phyloP scores from a whole-genome alignment of 202 grass and related monocot species.

The Carex sylvatica region DNA sequence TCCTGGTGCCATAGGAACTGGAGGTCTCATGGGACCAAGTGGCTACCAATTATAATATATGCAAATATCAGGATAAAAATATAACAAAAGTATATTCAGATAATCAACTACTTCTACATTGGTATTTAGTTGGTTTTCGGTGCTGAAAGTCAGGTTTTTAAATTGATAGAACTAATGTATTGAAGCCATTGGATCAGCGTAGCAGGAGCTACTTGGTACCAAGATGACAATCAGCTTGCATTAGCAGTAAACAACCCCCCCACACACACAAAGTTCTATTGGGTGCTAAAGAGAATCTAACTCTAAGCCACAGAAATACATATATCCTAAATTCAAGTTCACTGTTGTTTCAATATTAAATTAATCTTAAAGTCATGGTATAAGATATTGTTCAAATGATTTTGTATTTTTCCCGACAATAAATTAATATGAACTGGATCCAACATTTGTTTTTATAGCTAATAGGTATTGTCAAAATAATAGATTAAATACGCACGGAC shows the following conservation, averaged over 20 bases:
- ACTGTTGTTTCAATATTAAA: neutral
- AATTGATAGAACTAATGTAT: neutral
- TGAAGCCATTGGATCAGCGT: neutral
- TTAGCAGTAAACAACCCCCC: neutral
- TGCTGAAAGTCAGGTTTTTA: neutral
- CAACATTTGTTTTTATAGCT: neutral
- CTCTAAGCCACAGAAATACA: neutral
- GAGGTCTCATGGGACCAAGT: conserved; percentile 48
- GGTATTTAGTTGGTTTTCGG: neutral
- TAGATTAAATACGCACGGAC: neutral
- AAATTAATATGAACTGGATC: neutral
- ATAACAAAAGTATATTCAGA: neutral
- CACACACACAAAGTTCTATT: neutral
- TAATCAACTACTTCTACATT: neutral
- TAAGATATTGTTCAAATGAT: neutral
- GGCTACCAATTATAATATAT: conserved; percentile 33
- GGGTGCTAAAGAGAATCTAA: neutral
- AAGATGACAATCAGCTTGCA: neutral
- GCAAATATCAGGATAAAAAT: conserved; percentile 2
- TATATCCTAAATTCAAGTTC: neutral
- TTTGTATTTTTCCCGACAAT: neutral
- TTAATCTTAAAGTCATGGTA: neutral
- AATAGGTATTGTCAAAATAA: neutral
- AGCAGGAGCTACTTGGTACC: neutral
- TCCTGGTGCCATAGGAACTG: conserved; percentile 32